These are phyloP conservation scores for Plasmodium coatneyi DNA, from an alignment of 169 alveolate genomes.

Conservation along the genomic window DNA sequence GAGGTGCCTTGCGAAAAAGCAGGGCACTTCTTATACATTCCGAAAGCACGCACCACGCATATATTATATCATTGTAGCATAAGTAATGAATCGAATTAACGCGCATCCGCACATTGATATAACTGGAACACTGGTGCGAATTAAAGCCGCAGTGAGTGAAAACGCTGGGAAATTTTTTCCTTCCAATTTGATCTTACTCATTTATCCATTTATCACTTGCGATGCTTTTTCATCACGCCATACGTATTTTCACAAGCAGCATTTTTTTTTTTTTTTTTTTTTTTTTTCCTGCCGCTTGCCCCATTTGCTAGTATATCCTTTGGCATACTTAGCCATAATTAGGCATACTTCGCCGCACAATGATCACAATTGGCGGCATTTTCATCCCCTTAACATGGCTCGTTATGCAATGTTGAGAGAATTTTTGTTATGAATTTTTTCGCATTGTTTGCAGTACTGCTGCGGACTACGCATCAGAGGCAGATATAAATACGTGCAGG, in stretches of 20 bases:
- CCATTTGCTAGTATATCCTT: background rate
- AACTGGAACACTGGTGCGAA: background rate
- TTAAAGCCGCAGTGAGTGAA: background rate
- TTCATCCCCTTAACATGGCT: background rate
- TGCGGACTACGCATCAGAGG: background rate
- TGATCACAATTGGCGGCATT: background rate
- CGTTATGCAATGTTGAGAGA: background rate
- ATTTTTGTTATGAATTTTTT: background rate
- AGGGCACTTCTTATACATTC: background rate
- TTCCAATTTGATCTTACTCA: background rate
- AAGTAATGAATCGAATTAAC: background rate
- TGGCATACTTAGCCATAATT: conserved; percentile 4
- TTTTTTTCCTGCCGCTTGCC: background rate
- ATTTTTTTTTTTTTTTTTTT: background rate
- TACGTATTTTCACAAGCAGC: background rate
- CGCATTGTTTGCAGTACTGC: background rate
- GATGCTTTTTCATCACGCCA: background rate
- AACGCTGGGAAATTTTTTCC: background rate
- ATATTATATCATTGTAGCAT: background rate
- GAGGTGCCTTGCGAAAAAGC: background rate
- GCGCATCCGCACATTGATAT: background rate
- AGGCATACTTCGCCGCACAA: background rate
- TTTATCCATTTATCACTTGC: background rate
- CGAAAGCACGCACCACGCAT: background rate
- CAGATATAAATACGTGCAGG: background rate